Conservation (phyloP, 2,329 filamentous ascomycete genomes). For the Plectosphaerella cucumerina region DNA sequence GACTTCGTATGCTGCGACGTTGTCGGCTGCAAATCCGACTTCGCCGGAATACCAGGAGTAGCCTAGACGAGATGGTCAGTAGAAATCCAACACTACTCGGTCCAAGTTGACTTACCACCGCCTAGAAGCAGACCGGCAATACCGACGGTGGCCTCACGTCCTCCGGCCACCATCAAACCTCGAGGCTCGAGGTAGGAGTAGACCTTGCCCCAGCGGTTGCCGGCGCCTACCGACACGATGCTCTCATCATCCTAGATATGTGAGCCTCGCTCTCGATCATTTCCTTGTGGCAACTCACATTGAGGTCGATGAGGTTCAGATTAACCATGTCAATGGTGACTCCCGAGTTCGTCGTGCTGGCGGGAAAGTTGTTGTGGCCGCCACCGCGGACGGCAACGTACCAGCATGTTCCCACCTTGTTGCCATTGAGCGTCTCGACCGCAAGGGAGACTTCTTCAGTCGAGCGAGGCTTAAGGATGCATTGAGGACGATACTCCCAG, state of each 20-base stretch:
- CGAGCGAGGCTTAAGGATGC: slow-evolving; percentile 18
- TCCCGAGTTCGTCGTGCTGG: slow-evolving; percentile 32
- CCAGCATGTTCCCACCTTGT: slow-evolving; percentile 2
- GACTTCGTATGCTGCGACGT: slow-evolving; percentile 32
- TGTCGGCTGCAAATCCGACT: slow-evolving; percentile 31
- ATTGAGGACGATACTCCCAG: slow-evolving; percentile 14
- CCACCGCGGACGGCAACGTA: slow-evolving; percentile 33
- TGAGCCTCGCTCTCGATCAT: background rate
- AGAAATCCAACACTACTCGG: background rate
- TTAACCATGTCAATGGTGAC: slow-evolving; percentile 32
- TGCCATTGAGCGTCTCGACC: slow-evolving; percentile 9
- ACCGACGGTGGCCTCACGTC: slow-evolving; percentile 16
- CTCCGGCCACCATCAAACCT: slow-evolving; percentile 16
- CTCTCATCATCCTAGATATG: background rate
- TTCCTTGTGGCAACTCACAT: background rate
- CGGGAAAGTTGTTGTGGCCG: slow-evolving; percentile 39
- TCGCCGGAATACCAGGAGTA: background rate
- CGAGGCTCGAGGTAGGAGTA: slow-evolving; percentile 14
- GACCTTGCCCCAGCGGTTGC: slow-evolving; percentile 15
- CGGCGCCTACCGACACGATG: background rate
- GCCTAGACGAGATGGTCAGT: background rate
- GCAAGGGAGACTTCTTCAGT: slow-evolving; percentile 15
- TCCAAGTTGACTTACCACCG: slow-evolving; percentile 14
- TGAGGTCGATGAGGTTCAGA: background rate
- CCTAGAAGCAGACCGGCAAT: slow-evolving; percentile 26